Percentiles rank a stretch among this genome's conserved stretches.
phyloP scores from a whole-genome alignment of 352 stramenopile species.

The Pseudoperonospora humuli region DNA sequence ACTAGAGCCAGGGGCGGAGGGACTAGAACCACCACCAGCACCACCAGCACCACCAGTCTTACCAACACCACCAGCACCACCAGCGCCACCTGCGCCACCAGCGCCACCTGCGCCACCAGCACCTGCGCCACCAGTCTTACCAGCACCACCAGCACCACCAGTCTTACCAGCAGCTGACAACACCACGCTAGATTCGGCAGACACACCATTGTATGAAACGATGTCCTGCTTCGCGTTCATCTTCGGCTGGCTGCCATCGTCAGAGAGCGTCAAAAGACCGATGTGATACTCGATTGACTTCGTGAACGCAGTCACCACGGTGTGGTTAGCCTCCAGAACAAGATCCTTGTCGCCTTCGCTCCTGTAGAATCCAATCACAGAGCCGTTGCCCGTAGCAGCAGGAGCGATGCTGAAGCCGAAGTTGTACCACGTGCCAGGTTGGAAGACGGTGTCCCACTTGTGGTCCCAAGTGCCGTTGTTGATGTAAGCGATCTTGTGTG shows the following conservation, averaged over 20 bases:
- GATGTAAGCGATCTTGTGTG: conserved; percentile 5
- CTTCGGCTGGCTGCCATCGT: conserved; percentile 7
- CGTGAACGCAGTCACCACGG: background rate
- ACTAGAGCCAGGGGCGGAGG: no score
- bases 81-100: no score
- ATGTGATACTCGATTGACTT: conserved; percentile 1
- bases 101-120: no score
- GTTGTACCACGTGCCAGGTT: conserved; percentile 10
- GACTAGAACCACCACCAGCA: no score
- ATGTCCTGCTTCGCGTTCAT: conserved; percentile 14
- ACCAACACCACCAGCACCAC: no score
- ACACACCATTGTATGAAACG: conserved; percentile 12
- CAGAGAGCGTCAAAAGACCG: conserved; percentile 7
- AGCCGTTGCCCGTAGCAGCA: background rate
- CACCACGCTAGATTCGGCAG: no score
- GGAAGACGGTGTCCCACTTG: conserved; percentile 8
- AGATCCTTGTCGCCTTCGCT: conserved; percentile 5
- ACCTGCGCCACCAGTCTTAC: no score
- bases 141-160: no score
- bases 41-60: no score
- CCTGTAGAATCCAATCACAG: conserved; percentile 2
- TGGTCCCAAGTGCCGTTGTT: conserved; percentile 9
- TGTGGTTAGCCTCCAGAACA: background rate
- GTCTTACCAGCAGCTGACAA: no score
- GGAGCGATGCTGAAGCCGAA: conserved; percentile 1